Evolutionary conservation across 192 early-diverging fungal species (phyloP).

Genomic region (Entophlyctis luteolus): DNA sequence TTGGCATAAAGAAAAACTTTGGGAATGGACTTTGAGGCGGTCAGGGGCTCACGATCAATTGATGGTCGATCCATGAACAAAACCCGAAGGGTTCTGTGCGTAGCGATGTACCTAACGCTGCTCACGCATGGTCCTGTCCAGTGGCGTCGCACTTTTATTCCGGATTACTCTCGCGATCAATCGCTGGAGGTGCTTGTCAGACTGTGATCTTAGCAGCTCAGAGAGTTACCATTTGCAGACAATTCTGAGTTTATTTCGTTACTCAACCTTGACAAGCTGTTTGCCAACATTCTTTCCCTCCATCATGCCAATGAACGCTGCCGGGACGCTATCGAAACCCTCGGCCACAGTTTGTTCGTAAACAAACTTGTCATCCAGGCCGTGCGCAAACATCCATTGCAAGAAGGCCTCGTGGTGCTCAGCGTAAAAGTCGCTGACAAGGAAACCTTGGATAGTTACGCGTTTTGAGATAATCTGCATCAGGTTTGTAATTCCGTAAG

Average conservation of each 20-base stretch:
- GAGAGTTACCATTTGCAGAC: too few relatives aligned
- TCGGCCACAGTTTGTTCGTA: slow-evolving; percentile 56
- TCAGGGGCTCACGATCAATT: too few relatives aligned
- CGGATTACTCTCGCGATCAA: too few relatives aligned
- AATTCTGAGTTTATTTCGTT: background rate
- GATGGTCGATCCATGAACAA: too few relatives aligned
- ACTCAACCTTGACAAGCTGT: slow-evolving; percentile 37
- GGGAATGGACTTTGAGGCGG: too few relatives aligned
- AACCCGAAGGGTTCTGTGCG: too few relatives aligned
- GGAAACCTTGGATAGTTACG: slow-evolving; percentile 63
- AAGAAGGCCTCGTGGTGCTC: slow-evolving; percentile 47
- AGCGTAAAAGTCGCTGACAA: slow-evolving; percentile 49
- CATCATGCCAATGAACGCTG: slow-evolving; percentile 44
- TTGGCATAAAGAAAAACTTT: too few relatives aligned
- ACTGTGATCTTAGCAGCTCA: too few relatives aligned
- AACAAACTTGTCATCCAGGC: slow-evolving; percentile 58
- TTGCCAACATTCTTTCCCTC: slow-evolving; percentile 48
- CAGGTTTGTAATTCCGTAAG: slow-evolving; percentile 60
- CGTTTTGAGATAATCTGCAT: slow-evolving; percentile 51
- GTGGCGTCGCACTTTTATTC: too few relatives aligned
- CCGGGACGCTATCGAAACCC: slow-evolving; percentile 65
- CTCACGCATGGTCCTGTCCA: too few relatives aligned
- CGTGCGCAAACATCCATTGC: slow-evolving; percentile 37
- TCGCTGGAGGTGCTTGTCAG: too few relatives aligned
- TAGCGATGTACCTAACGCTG: too few relatives aligned